These are phyloP conservation scores for Chaetomiaceae sp. DNA, from an alignment of 2,329 filamentous ascomycete genomes.

Conservation along the genomic window DNA sequence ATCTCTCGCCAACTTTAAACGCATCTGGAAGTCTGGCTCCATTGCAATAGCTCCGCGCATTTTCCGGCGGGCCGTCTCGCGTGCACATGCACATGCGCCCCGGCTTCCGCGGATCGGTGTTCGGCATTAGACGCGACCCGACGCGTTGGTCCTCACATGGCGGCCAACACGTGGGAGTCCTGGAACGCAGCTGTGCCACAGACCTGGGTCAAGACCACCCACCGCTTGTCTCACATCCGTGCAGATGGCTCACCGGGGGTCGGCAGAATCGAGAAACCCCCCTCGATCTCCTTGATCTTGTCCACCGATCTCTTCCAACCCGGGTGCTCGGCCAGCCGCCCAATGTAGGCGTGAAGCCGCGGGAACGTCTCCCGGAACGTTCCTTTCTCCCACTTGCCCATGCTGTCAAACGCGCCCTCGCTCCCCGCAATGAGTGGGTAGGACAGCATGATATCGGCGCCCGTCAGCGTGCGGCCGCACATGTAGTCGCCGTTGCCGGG, in stretches of 20 bases:
- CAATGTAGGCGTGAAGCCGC: constrained; percentile 42
- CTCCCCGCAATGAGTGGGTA: constrained; percentile 44
- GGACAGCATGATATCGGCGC: constrained; percentile 49
- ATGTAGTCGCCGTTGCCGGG: constrained; percentile 38
- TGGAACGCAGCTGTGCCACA: no score
- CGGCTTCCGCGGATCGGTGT: no score
- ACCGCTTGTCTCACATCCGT: constrained; percentile 7
- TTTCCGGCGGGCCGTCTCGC: no score
- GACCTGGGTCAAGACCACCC: no score
- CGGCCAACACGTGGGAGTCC: no score
- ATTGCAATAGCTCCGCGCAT: no score
- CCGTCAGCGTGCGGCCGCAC: constrained; percentile 43
- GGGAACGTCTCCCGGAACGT: constrained; percentile 32
- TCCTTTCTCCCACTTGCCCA: constrained; percentile 35
- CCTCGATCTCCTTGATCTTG: constrained; percentile 46
- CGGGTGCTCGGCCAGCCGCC: constrained; percentile 38
- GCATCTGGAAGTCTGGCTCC: no score
- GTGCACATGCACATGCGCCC: no score
- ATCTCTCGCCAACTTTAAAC: no score
- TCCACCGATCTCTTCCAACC: constrained; percentile 44
- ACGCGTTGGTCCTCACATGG: background rate
- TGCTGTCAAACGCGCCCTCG: constrained; percentile 32
- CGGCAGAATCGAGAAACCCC: constrained; percentile 31
- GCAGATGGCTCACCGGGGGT: constrained; percentile 5
- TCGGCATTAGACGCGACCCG: background rate